Evolutionary conservation across 2,329 filamentous ascomycete species (phyloP).

Genomic region (Blastomyces emzantsi): DNA sequence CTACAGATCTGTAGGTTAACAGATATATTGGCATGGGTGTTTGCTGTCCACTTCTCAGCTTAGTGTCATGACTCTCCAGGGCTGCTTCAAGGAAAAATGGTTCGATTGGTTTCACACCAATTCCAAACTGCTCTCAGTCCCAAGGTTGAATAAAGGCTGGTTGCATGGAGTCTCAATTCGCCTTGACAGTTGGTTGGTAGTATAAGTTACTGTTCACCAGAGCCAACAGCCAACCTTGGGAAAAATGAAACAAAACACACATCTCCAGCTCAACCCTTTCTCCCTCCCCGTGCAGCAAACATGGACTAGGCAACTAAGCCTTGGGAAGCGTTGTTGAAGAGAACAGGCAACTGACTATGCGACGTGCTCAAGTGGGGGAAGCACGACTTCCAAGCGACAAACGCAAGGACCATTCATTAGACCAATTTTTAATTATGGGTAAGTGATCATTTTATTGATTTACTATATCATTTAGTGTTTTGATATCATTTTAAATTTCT

Average conservation of each 20-base stretch:
- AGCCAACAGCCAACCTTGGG: not conserved
- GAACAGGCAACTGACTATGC: not conserved
- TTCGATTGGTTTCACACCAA: not conserved
- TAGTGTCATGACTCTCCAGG: too few species aligned
- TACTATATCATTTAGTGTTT: not conserved
- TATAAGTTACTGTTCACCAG: too few species aligned
- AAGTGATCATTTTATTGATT: not conserved
- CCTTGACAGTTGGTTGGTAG: not conserved
- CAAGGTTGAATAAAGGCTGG: not conserved
- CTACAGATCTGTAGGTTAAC: not conserved
- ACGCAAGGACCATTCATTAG: not conserved
- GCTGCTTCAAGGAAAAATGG: not conserved
- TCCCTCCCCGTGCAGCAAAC: not conserved
- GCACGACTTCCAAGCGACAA: too few species aligned
- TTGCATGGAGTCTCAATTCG: not conserved
- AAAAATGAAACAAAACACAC: not conserved
- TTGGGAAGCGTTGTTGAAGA: not conserved
- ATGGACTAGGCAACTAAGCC: not conserved
- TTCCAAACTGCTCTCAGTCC: not conserved
- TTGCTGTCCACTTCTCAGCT: too few species aligned
- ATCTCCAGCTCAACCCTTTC: not conserved
- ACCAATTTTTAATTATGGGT: not conserved
- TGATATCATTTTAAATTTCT: not conserved
- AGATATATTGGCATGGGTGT: not conserved
- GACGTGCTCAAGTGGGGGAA: not conserved